Conservation (phyloP, 164 flowering plant species). For the Sedum album region DNA sequence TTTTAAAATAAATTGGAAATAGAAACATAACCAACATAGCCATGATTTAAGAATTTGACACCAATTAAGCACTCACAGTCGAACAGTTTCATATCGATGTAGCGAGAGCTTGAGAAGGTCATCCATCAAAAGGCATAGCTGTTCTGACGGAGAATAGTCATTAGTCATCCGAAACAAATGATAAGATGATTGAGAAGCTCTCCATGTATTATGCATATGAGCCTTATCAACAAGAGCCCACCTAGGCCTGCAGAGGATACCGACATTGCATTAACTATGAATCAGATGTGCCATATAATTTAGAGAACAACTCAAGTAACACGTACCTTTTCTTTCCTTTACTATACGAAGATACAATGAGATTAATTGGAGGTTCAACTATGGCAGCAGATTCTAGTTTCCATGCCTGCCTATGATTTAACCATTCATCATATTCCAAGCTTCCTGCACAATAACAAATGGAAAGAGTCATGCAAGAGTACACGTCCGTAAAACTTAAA, state of each 20-base stretch:
- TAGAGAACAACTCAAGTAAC: not conserved
- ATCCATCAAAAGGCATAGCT: conserved; percentile 52
- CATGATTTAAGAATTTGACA: conserved; percentile 4
- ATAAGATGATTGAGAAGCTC: conserved; percentile 94
- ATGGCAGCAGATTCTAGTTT: conserved; percentile 89
- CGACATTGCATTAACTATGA: not conserved
- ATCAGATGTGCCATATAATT: conserved; percentile 1
- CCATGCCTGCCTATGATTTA: conserved; percentile 92
- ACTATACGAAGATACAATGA: conserved; percentile 62
- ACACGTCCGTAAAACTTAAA: not conserved
- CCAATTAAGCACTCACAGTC: conserved; percentile 48
- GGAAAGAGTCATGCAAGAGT: conserved; percentile 11
- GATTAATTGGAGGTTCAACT: conserved; percentile 81
- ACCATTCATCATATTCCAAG: conserved; percentile 94
- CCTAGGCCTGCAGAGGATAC: conserved; percentile 58
- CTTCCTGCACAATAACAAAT: conserved; percentile 48
- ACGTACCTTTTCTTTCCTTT: conserved; percentile 82
- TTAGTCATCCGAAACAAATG: conserved; percentile 58
- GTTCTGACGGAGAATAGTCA: conserved; percentile 56
- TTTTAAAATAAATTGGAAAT: too few relatives aligned
- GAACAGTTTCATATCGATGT: conserved; percentile 92
- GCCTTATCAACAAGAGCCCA: conserved; percentile 96
- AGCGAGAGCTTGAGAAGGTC: conserved; percentile 74
- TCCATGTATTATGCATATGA: conserved; percentile 92
- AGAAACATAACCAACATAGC: not conserved